Conservation (phyloP, 257 asterid genomes). For the Solanum gandarillasii region DNA sequence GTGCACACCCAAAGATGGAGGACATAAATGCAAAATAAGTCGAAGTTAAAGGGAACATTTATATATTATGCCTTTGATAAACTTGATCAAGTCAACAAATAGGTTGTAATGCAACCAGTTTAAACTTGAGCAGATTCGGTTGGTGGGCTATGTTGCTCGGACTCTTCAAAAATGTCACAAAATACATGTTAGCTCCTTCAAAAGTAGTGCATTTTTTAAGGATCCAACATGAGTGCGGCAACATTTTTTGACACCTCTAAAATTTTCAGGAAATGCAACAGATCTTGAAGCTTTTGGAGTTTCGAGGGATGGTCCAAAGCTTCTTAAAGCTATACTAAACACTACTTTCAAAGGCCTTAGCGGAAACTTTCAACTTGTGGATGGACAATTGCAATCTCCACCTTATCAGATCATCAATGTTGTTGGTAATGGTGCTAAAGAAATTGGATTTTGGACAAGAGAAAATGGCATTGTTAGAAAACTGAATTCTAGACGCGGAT, state of each 20-base stretch:
- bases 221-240: neutral
- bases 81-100: too few relatives aligned
- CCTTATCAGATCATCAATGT: slow-evolving; percentile 15
- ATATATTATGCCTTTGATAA: too few relatives aligned
- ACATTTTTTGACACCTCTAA: neutral
- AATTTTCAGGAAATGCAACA: slow-evolving; percentile 9
- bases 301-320: slow-evolving; percentile 24
- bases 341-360: slow-evolving; percentile 12
- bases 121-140: neutral
- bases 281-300: slow-evolving; percentile 32
- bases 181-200: neutral
- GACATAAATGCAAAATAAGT: too few relatives aligned
- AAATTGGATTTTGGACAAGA: slow-evolving; percentile 18
- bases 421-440: neutral
- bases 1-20: too few relatives aligned
- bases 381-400: slow-evolving; percentile 13
- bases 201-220: neutral
- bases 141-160: neutral
- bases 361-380: slow-evolving; percentile 7
- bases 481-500: neutral
- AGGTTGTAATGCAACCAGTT: neutral
- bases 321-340: slow-evolving; percentile 10
- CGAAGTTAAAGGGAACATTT: too few relatives aligned
- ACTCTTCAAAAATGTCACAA: neutral
- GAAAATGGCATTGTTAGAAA: slow-evolving; percentile 11